These are phyloP conservation scores for Peltaster fructicola DNA, from an alignment of 2,329 filamentous ascomycete genomes.

Conservation along the genomic window DNA sequence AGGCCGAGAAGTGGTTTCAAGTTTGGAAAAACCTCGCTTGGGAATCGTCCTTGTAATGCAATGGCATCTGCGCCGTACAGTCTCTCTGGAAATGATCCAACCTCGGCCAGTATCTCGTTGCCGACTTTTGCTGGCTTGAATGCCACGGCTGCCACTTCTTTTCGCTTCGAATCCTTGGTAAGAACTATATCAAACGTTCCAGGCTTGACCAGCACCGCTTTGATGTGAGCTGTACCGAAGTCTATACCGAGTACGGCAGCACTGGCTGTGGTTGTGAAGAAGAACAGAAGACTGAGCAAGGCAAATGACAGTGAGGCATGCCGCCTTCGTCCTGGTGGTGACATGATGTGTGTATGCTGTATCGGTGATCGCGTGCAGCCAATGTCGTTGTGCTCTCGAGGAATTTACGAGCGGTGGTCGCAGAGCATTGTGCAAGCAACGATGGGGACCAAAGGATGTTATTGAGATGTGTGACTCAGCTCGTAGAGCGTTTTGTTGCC, in stretches of 20 bases:
- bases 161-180: slow-evolving; percentile 93
- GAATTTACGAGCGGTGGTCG: too few relatives aligned
- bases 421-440: too few relatives aligned
- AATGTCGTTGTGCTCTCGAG: too few relatives aligned
- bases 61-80: slow-evolving; percentile 84
- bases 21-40: slow-evolving; percentile 86
- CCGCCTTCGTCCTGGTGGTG: too few relatives aligned
- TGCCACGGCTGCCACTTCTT: slow-evolving; percentile 77
- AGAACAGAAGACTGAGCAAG: slow-evolving; percentile 40
- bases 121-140: slow-evolving; percentile 70
- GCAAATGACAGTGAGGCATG: too few relatives aligned
- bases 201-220: slow-evolving; percentile 87
- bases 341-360: too few relatives aligned
- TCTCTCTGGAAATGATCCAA: slow-evolving; percentile 56
- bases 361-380: too few relatives aligned
- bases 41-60: slow-evolving; percentile 71
- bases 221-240: slow-evolving; percentile 91
- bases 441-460: too few relatives aligned
- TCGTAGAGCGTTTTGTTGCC: too few relatives aligned
- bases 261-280: slow-evolving; percentile 39
- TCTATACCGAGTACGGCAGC: slow-evolving; percentile 83
- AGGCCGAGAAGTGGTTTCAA: slow-evolving; percentile 81
- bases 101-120: slow-evolving; percentile 34
- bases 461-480: too few relatives aligned
- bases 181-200: slow-evolving; percentile 95